These are phyloP conservation scores for Tetrahymena elliotti DNA, from an alignment of 73 alveolate species.

Conservation along the genomic window DNA sequence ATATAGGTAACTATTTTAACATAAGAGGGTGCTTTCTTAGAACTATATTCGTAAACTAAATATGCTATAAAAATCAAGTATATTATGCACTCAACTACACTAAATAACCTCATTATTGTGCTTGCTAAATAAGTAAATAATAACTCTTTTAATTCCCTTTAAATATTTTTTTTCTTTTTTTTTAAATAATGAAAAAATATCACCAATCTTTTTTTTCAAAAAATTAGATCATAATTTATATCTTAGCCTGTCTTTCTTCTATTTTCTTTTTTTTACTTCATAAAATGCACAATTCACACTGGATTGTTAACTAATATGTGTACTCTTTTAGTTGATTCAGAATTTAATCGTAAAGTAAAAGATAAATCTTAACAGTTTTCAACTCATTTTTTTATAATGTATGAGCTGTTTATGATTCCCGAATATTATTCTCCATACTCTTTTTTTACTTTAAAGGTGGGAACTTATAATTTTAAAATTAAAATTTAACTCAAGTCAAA, in stretches of 20 bases:
- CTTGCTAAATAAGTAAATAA: neutral
- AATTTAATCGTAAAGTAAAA: neutral
- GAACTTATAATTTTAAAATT: no score
- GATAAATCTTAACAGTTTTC: no score
- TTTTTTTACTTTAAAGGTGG: neutral
- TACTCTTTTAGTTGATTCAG: neutral
- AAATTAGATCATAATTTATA: neutral
- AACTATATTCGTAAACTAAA: constrained; percentile 13
- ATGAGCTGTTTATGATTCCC: neutral
- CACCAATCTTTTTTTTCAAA: neutral
- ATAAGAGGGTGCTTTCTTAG: constrained; percentile 3
- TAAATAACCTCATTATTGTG: constrained; percentile 6
- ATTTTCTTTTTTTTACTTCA: neutral
- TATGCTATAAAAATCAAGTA: constrained; percentile 12
- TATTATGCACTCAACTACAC: neutral
- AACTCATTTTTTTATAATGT: neutral
- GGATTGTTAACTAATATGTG: neutral
- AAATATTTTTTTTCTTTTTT: neutral
- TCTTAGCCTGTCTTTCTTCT: neutral
- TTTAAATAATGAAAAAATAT: neutral
- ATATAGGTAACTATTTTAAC: constrained; percentile 19
- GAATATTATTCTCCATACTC: neutral
- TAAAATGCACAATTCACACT: neutral
- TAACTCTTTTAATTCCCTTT: neutral
- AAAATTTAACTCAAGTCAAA: no score